Conservation (phyloP, 352 stramenopile genomes). For the Thalassiosira mediterranea region DNA sequence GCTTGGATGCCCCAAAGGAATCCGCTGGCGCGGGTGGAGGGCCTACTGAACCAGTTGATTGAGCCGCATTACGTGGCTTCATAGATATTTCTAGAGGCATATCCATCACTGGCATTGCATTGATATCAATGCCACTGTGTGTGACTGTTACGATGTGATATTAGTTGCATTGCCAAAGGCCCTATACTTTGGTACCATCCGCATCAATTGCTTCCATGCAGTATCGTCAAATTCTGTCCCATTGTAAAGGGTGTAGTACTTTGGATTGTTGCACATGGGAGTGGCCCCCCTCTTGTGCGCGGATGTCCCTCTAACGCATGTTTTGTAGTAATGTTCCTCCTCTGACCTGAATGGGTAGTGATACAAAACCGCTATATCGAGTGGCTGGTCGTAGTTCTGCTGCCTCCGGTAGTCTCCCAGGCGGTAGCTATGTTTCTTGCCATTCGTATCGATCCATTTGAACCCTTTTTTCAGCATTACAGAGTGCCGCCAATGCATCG, state of each 20-base stretch:
- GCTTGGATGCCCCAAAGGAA: too few relatives aligned
- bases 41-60: too few relatives aligned
- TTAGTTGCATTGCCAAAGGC: slow-evolving; percentile 13
- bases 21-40: too few relatives aligned
- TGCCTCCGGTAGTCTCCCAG: not conserved
- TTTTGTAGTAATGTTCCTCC: slow-evolving; percentile 27
- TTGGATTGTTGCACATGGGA: slow-evolving; percentile 3
- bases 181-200: slow-evolving; percentile 26
- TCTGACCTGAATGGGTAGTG: slow-evolving; percentile 25
- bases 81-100: too few relatives aligned
- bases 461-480: slow-evolving; percentile 14
- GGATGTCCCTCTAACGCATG: slow-evolving; percentile 5
- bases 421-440: not conserved
- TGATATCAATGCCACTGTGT: too few relatives aligned
- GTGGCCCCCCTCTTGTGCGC: not conserved
- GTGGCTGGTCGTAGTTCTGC: not conserved
- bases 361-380: slow-evolving; percentile 27
- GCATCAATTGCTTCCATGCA: slow-evolving; percentile 24
- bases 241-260: slow-evolving; percentile 8
- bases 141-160: too few relatives aligned
- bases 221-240: slow-evolving; percentile 28
- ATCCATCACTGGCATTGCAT: too few relatives aligned
- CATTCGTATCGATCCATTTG: slow-evolving; percentile 26
- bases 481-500: slow-evolving; percentile 2
- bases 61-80: too few relatives aligned